Base-by-base conservation (phyloP, 1,284 basidiomycete genomes). In the Ustilago vetiveriae region DNA sequence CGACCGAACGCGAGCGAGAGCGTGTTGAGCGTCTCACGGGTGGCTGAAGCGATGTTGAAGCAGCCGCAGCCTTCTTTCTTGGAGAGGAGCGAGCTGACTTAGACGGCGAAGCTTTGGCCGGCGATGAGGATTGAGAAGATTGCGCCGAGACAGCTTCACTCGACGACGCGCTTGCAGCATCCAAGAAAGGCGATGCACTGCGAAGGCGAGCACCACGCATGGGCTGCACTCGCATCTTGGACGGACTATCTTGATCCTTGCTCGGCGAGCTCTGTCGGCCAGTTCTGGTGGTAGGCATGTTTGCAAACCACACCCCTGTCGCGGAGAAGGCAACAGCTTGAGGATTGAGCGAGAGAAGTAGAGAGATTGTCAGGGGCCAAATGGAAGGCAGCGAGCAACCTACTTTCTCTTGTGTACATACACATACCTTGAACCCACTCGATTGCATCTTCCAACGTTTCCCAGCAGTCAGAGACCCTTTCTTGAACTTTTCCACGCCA, bases 261-360 rank as follows among this genome's bases (percentile, higher is more conserved):
- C 29, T 43, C 27, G 67, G 67, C 35, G 67, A 70, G 56, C 56
- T 57, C 53, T 65, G 60, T 26, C 60, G 56, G 6, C 67, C 67
- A 36, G 52, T 56, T 37, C 60, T 48, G 37, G 56, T 70, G 29
- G 39, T 32, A 22, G 67, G 67, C 67, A 70, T 69, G 19, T 2
- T 64, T 33, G 26, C 22, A 26, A 6, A 9, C 21, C 17, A 19
- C 36, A 19, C 8, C 7, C 13, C 13, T 35, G 32, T 23, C 22
- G 17, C 3, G 24, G 11, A 39, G 29, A 26, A 9, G 16, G 23
- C 5, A 10, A 32, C n/a, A n/a, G n/a, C 7, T 14, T 21, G 17
- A 32, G 4, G 3, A n/a, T 13, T 0, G 35, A 35, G n/a, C 10
- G 2, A 16, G 30, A 16, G 6, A 7, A n/a, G 26, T 24, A 40